Evolutionary conservation across 805 yeast species (phyloP).

Genomic region (Saturnispora dispora): DNA sequence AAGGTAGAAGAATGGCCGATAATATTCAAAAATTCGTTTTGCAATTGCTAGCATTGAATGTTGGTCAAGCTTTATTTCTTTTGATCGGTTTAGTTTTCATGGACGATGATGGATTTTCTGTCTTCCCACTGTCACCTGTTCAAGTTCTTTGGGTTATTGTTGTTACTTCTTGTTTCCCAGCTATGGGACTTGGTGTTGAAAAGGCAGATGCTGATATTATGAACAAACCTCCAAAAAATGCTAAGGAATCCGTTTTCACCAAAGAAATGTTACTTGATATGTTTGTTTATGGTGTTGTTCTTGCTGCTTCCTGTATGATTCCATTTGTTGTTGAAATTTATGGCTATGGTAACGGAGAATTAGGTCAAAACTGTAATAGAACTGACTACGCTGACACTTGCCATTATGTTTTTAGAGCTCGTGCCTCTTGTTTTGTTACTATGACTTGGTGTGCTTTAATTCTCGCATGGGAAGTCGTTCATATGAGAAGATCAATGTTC

Average conservation of each 20-base stretch:
- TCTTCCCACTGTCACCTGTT: constrained; percentile 74
- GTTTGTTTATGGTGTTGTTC: constrained; percentile 61
- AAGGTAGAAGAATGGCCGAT: constrained; percentile 71
- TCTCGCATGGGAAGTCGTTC: constrained; percentile 79
- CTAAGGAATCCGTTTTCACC: constrained; percentile 49
- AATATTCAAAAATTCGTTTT: constrained; percentile 72
- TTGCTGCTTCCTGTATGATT: constrained; percentile 63
- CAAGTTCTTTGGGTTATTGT: constrained; percentile 76
- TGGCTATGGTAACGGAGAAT: constrained; percentile 54
- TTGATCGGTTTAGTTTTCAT: constrained; percentile 67
- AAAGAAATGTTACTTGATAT: constrained; percentile 61
- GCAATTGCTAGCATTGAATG: constrained; percentile 64
- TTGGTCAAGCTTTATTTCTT: constrained; percentile 58
- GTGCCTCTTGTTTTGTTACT: constrained; percentile 69
- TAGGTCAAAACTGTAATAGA: constrained; percentile 57
- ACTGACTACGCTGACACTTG: constrained; percentile 38
- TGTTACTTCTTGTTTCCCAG: constrained; percentile 73
- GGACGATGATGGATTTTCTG: constrained; percentile 55
- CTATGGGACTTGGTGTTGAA: constrained; percentile 73
- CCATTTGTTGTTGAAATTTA: constrained; percentile 60
- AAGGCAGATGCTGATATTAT: constrained; percentile 54
- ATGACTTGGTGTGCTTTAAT: constrained; percentile 83
- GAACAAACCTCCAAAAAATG: constrained; percentile 54
- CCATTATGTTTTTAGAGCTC: constrained; percentile 56
- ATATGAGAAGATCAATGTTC: constrained; percentile 61